These are phyloP conservation scores for Auricularia heimuer DNA, from an alignment of 768 basidiomycete genomes.

Conservation along the genomic window DNA sequence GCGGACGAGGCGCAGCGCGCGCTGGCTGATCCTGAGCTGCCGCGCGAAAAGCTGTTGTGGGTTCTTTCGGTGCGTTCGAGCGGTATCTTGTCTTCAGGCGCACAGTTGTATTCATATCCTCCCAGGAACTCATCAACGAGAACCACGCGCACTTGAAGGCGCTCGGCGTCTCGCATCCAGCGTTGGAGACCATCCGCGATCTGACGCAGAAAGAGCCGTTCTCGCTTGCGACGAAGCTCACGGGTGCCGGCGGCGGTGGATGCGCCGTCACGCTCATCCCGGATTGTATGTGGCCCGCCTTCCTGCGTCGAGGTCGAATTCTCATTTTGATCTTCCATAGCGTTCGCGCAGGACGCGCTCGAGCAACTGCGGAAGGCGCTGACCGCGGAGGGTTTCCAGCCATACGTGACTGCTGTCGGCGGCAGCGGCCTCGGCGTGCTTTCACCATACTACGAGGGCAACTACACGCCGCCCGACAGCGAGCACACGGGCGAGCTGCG, in stretches of 20 bases:
- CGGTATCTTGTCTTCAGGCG: slow-evolving; percentile 6
- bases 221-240: slow-evolving; percentile 81
- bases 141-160: slow-evolving; percentile 80
- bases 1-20: slow-evolving; percentile 70
- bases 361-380: slow-evolving; percentile 51
- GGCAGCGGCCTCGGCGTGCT: slow-evolving; percentile 87
- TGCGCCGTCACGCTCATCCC: slow-evolving; percentile 93
- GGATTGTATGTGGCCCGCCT: slow-evolving; percentile 50
- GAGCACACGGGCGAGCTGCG: slow-evolving; percentile 9
- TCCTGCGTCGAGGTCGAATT: neutral
- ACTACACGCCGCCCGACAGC: slow-evolving; percentile 8
- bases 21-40: slow-evolving; percentile 63
- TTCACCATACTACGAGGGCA: slow-evolving; percentile 43
- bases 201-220: slow-evolving; percentile 57
- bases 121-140: slow-evolving; percentile 70
- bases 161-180: slow-evolving; percentile 85
- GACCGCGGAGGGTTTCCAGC: slow-evolving; percentile 54
- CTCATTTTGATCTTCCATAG: slow-evolving; percentile 31
- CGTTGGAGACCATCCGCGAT: slow-evolving; percentile 71
- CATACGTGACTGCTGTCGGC: slow-evolving; percentile 88
- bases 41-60: slow-evolving; percentile 53
- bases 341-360: slow-evolving; percentile 54
- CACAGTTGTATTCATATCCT: slow-evolving; percentile 8
- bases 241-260: slow-evolving; percentile 97
- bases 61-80: slow-evolving; percentile 54